Evolutionary conservation across 345 rosid species (phyloP).

Genomic region (Cardamine resedifolia): DNA sequence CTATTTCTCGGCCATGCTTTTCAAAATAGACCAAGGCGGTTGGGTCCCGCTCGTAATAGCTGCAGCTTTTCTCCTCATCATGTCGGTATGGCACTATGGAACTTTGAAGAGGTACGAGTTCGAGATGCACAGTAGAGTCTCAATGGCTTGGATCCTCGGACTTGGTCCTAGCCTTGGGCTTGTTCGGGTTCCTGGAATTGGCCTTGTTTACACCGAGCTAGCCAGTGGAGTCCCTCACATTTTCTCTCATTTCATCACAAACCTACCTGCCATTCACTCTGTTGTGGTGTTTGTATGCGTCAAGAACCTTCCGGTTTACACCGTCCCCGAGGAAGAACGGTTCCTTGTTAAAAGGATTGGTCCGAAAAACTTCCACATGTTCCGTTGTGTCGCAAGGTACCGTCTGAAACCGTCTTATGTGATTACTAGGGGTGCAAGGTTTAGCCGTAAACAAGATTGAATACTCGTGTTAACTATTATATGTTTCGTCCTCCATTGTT

Average conservation of each 20-base stretch:
- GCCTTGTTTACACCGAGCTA: conserved; percentile 83
- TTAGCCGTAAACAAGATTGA: neutral
- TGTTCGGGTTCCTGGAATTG: conserved; percentile 75
- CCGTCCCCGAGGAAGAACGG: conserved; percentile 74
- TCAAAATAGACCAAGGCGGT: conserved; percentile 77
- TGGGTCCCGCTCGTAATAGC: conserved; percentile 94
- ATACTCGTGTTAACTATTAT: neutral
- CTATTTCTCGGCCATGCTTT: conserved; percentile 73
- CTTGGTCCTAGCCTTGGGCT: conserved; percentile 63
- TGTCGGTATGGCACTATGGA: conserved; percentile 93
- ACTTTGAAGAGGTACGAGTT: conserved; percentile 76
- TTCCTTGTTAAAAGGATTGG: conserved; percentile 79
- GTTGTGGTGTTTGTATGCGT: conserved; percentile 78
- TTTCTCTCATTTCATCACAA: conserved; percentile 74
- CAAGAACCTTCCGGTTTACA: conserved; percentile 75
- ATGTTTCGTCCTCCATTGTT: neutral
- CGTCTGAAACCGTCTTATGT: neutral
- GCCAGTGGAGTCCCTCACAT: conserved; percentile 81
- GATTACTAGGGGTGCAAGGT: neutral
- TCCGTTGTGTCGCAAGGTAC: conserved; percentile 66
- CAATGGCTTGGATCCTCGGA: conserved; percentile 52
- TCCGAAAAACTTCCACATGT: conserved; percentile 76
- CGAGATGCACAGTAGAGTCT: conserved; percentile 66
- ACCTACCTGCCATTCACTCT: conserved; percentile 74
- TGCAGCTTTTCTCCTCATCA: conserved; percentile 64